These are phyloP conservation scores for Hypocrella siamensis DNA, from an alignment of 2,329 filamentous ascomycete genomes.

Conservation along the genomic window DNA sequence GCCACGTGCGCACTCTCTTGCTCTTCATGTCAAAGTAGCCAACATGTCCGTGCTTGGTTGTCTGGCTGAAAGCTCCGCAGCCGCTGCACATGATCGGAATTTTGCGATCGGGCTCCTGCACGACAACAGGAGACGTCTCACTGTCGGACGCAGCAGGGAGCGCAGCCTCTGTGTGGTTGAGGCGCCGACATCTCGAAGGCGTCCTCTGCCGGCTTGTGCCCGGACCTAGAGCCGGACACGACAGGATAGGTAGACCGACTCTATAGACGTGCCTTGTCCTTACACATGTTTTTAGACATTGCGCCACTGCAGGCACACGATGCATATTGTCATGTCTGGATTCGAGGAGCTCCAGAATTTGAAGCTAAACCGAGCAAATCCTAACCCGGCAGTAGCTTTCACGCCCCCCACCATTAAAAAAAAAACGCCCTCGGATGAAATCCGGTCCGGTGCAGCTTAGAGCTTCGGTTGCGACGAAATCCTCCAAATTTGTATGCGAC, in stretches of 20 bases:
- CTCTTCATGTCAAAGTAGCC: constrained; percentile 40
- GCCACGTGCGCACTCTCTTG: constrained; percentile 33
- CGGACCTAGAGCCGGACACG: constrained; percentile 30
- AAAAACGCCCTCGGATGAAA: constrained; percentile 8
- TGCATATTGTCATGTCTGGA: constrained; percentile 20
- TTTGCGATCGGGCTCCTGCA: constrained; percentile 5
- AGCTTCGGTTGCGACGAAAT: too few relatives aligned
- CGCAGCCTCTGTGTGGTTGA: constrained; percentile 12
- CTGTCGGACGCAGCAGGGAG: constrained; percentile 1
- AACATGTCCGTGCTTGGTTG: constrained; percentile 29
- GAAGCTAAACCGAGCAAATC: too few relatives aligned
- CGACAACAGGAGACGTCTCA: neutral
- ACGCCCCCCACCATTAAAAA: neutral
- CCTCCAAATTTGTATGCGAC: neutral
- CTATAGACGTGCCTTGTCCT: constrained; percentile 22
- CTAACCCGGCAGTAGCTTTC: too few relatives aligned
- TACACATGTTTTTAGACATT: constrained; percentile 26
- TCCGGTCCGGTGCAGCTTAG: neutral
- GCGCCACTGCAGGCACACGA: constrained; percentile 21
- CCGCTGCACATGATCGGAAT: constrained; percentile 46
- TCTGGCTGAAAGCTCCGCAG: constrained; percentile 50
- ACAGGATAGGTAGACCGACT: constrained; percentile 27
- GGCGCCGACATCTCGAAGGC: too few relatives aligned
- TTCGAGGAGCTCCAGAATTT: neutral
- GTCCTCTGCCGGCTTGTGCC: too few relatives aligned